Evolutionary conservation across 2,329 filamentous ascomycete species (phyloP).

Genomic region (Fusarium illudens): DNA sequence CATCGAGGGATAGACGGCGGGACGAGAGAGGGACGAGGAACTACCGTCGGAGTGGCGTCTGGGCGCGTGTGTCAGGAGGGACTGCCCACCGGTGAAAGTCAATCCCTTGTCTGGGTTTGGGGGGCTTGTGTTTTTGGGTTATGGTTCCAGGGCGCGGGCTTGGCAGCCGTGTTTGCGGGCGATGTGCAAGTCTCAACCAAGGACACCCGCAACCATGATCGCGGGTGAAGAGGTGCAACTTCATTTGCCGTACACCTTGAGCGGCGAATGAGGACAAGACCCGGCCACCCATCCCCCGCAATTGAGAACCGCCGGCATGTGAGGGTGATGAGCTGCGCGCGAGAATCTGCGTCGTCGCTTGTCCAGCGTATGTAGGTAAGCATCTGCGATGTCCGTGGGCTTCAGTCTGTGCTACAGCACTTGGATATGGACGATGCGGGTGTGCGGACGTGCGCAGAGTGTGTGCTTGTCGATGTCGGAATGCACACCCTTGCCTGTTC

Average conservation of each 20-base stretch:
- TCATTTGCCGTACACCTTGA: conserved; percentile 11
- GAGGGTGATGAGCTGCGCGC: conserved; percentile 33
- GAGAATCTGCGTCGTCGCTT: conserved; percentile 6
- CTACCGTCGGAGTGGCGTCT: conserved; percentile 41
- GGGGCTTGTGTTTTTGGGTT: conserved; percentile 13
- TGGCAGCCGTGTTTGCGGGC: conserved; percentile 26
- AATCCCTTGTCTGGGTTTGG: conserved; percentile 29
- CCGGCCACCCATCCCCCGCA: conserved; percentile 20
- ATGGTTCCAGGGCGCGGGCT: conserved; percentile 25
- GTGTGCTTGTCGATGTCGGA: conserved; percentile 9
- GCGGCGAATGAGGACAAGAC: conserved; percentile 26
- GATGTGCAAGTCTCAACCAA: conserved; percentile 31
- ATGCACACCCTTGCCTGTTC: conserved; percentile 24
- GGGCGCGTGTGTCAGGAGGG: conserved; percentile 41
- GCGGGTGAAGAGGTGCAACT: conserved; percentile 12
- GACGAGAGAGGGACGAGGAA: conserved; percentile 34
- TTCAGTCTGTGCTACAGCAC: conserved; percentile 28
- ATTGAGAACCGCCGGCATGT: conserved; percentile 29
- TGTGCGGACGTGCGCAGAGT: conserved; percentile 24
- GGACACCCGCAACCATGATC: conserved; percentile 17
- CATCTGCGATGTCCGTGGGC: conserved; percentile 4
- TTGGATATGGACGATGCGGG: conserved; percentile 27
- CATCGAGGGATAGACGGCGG: conserved; percentile 36
- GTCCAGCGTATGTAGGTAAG: neutral
- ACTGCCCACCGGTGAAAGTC: conserved; percentile 38